Evolutionary conservation across 768 basidiomycete genomes (phyloP).

Genomic region (Leccinellum albellum): DNA sequence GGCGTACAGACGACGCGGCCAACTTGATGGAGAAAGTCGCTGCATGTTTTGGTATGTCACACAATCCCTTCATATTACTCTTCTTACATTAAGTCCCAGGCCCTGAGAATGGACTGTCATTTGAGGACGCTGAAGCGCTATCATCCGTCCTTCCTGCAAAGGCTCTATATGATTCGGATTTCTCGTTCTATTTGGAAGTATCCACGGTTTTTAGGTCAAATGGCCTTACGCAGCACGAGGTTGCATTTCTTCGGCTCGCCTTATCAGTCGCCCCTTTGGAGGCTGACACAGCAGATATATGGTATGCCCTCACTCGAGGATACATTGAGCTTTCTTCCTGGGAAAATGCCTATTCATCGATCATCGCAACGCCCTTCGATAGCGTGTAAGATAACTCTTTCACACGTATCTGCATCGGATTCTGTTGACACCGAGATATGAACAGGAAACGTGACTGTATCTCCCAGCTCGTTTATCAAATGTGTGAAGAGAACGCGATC

Average conservation of each 20-base stretch:
- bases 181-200: constrained; percentile 75
- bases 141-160: constrained; percentile 56
- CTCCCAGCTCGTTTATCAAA: constrained; percentile 78
- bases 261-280: constrained; percentile 60
- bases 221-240: constrained; percentile 55
- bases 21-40: constrained; percentile 69
- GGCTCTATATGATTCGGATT: constrained; percentile 55
- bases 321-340: constrained; percentile 69
- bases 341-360: constrained; percentile 82
- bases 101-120: constrained; percentile 45
- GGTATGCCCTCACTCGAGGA: constrained; percentile 76
- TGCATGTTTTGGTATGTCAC: constrained; percentile 64
- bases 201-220: constrained; percentile 68
- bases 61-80: background rate
- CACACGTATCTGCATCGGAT: constrained; percentile 4
- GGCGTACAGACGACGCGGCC: constrained; percentile 71
- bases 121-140: constrained; percentile 64
- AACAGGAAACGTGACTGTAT: constrained; percentile 78
- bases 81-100: constrained; percentile 30
- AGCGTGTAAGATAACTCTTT: constrained; percentile 59
- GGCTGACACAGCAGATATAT: constrained; percentile 62
- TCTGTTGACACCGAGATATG: constrained; percentile 8
- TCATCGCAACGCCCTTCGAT: constrained; percentile 72
- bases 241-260: constrained; percentile 74
- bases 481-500: constrained; percentile 88